Base-by-base conservation (phyloP, 1,284 basidiomycete genomes). In the Ceratorhiza oryzae-sativae region DNA sequence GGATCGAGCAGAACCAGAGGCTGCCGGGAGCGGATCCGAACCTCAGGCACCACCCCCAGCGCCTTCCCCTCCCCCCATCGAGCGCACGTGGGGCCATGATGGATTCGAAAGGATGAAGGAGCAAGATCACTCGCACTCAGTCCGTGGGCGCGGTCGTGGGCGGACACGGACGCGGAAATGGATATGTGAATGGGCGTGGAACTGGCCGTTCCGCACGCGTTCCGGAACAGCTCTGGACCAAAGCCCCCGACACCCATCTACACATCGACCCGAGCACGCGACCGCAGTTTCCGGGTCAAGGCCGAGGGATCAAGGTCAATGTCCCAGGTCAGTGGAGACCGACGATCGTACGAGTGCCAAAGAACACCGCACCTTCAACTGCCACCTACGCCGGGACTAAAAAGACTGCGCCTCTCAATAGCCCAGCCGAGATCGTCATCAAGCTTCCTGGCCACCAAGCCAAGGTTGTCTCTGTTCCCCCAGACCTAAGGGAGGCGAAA, bases 81-180 rank as follows among this genome's bases (percentile, higher is more conserved):
- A 92, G 73, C 85, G 84, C 56, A 79, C 85, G 2, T 93, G 92
- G 92, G 88, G 84, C 0, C 92, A 93, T 77, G 91, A 93, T 77
- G 91, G 92, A 1, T 94, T 90, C 75, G 92, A 93, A 79, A 90
- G 93, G 82, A 86, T 93, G 86, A 90, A 87, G 80, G 84, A 84
- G 71, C 85, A 77, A 72, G 73, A 76, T 39, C 77, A 79, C 49
- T 74, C 76, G 48, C 74, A 77, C 74, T 63, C 74, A 55, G 76
- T 76, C 65, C 73, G 72, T 72, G 79, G 79, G 59, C 61, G 72
- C 9, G 62, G 53, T 23, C 55, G 65, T 12, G 72, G 55, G 63
- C 39, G 72, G 65, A 25, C 45, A 49, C 49, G 63, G 42, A 15
- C 51, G 62, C 32, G 60, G 60, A 51, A n/a, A n/a, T n/a, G n/a